Conservation (phyloP, 2,329 filamentous ascomycete genomes). For the Anisogramma anomala region DNA sequence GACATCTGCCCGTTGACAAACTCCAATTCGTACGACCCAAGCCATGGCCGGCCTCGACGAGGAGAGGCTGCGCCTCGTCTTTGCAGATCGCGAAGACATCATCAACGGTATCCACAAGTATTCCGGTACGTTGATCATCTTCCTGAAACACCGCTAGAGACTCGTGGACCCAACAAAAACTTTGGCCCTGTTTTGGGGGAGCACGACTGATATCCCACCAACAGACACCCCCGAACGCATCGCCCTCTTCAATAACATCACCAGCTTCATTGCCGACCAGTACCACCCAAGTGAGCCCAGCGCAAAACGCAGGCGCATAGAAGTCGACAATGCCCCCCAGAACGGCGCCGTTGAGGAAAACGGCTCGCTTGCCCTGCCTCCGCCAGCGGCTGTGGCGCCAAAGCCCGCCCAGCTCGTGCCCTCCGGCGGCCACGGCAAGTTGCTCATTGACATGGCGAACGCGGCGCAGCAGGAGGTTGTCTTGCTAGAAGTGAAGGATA, state of each 20-base stretch:
- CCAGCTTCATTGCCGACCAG: conserved; percentile 13
- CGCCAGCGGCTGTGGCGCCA: background rate
- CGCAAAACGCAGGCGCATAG: conserved; percentile 12
- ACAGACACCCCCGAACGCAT: conserved; percentile 39
- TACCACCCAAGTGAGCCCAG: conserved; percentile 6
- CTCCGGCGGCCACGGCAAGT: conserved; percentile 10
- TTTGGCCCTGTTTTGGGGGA: too few species aligned
- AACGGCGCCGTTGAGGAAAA: conserved; percentile 10
- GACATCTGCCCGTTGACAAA: too few species aligned
- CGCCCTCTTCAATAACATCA: conserved; percentile 40
- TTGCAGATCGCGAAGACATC: conserved; percentile 45
- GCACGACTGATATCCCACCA: too few species aligned
- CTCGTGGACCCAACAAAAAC: too few species aligned
- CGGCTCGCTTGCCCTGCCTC: conserved; percentile 5
- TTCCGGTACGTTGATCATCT: conserved; percentile 31
- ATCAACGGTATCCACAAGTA: conserved; percentile 40
- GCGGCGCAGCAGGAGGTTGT: conserved; percentile 39
- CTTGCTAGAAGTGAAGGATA: conserved; percentile 51
- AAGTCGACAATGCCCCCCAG: background rate
- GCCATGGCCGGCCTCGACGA: conserved; percentile 31
- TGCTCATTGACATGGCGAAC: conserved; percentile 13
- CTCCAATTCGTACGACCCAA: too few species aligned
- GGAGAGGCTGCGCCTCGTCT: conserved; percentile 39
- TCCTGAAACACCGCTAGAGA: too few species aligned
- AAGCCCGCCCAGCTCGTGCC: conserved; percentile 2